Evolutionary conservation across 2,329 filamentous ascomycete genomes (phyloP).

Genomic region (Colletotrichum phormii): DNA sequence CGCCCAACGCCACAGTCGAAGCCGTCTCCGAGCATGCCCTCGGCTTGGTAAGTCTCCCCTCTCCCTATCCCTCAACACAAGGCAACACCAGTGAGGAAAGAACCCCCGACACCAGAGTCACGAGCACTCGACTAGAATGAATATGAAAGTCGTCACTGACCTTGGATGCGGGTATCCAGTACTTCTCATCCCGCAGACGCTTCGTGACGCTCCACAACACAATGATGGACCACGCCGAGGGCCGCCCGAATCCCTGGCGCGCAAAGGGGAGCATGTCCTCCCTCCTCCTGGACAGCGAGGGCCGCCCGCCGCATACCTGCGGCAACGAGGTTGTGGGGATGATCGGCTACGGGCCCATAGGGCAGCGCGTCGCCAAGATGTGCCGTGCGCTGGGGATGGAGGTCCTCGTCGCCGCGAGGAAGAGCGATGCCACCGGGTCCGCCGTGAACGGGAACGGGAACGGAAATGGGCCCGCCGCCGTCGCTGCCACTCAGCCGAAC

Average conservation of each 20-base stretch:
- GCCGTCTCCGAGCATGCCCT: conserved; percentile 42
- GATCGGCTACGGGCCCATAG: conserved; percentile 43
- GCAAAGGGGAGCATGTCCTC: conserved; percentile 36
- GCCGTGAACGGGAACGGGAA: background rate
- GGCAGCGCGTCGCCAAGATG: conserved; percentile 40
- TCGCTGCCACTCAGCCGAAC: background rate
- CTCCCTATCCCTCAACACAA: background rate
- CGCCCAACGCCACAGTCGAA: conserved; percentile 38
- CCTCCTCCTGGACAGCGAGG: conserved; percentile 35
- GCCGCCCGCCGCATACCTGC: conserved; percentile 42
- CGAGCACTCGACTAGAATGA: too few relatives aligned
- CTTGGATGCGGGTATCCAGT: conserved; percentile 8
- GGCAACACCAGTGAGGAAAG: too few relatives aligned
- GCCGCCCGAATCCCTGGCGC: conserved; percentile 36
- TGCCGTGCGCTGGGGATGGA: conserved; percentile 40
- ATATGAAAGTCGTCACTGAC: background rate
- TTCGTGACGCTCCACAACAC: conserved; percentile 39
- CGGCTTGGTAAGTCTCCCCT: conserved; percentile 30
- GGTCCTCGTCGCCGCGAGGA: conserved; percentile 41
- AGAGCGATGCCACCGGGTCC: conserved; percentile 12
- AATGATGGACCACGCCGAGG: conserved; percentile 31
- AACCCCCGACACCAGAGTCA: too few relatives aligned
- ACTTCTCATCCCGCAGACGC: conserved; percentile 40
- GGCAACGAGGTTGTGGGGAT: conserved; percentile 43
- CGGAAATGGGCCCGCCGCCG: background rate